These are phyloP conservation scores for Wickerhamomyces rabaulensis DNA, from an alignment of 805 yeast genomes.

Conservation along the genomic window DNA sequence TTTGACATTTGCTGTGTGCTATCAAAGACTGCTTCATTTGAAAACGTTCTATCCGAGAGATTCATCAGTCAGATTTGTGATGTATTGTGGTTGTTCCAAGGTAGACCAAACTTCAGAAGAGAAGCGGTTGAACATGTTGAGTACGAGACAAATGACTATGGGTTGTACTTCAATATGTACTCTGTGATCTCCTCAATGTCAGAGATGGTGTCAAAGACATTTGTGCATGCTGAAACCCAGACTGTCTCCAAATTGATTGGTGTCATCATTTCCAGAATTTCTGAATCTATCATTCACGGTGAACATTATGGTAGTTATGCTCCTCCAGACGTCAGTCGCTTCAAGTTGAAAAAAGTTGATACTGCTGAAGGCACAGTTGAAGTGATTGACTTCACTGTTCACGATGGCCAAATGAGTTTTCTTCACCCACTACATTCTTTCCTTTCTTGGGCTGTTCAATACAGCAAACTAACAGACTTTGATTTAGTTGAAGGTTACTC, in stretches of 20 bases:
- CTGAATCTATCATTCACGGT: not conserved
- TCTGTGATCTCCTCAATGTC: conserved; percentile 63
- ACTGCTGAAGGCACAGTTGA: conserved; percentile 20
- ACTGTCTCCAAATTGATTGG: conserved; percentile 3
- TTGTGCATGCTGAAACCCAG: conserved; percentile 15
- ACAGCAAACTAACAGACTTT: conserved; percentile 22
- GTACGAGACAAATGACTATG: conserved; percentile 76
- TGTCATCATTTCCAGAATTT: conserved; percentile 8
- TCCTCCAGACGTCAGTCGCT: not conserved
- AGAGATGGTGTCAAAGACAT: conserved; percentile 45
- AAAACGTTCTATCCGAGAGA: conserved; percentile 35
- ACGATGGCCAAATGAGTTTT: conserved; percentile 52
- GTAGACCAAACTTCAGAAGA: conserved; percentile 67
- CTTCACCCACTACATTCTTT: conserved; percentile 79
- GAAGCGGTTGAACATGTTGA: conserved; percentile 82
- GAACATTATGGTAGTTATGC: not conserved
- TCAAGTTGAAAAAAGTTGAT: conserved; percentile 7
- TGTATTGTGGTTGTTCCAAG: conserved; percentile 65
- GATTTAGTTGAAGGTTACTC: conserved; percentile 4
- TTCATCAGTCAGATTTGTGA: conserved; percentile 60
- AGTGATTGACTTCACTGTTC: conserved; percentile 38
- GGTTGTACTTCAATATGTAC: conserved; percentile 30
- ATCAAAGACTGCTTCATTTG: conserved; percentile 57
- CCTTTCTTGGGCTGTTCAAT: conserved; percentile 65
- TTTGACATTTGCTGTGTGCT: conserved; percentile 75